These are phyloP conservation scores for Firmiana major DNA, from an alignment of 345 rosid species.

Conservation along the genomic window DNA sequence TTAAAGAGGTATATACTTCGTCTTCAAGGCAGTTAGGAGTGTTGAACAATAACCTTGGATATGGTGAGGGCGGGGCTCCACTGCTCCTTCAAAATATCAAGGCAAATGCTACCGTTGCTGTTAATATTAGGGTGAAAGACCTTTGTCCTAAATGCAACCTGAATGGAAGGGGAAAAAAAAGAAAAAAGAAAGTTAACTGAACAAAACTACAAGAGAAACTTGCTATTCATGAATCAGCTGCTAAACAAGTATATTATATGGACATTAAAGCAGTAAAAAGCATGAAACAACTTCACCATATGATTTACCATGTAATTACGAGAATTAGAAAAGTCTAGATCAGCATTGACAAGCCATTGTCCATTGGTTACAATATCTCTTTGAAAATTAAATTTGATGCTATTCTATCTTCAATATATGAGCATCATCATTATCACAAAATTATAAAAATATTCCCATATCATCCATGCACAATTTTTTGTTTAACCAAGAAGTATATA, in stretches of 20 bases:
- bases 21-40: background rate
- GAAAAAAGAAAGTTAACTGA: no score
- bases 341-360: background rate
- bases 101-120: slow-evolving; percentile 97
- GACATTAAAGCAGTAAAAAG: background rate
- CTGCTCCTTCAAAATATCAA: slow-evolving; percentile 97
- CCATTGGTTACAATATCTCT: background rate
- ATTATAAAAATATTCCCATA: background rate
- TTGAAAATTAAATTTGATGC: background rate
- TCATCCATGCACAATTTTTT: background rate
- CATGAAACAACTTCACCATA: background rate
- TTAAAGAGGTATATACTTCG: background rate
- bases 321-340: background rate
- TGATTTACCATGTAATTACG: background rate
- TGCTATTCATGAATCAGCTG: background rate
- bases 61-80: slow-evolving; percentile 98
- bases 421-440: background rate
- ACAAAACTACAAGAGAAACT: background rate
- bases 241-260: background rate
- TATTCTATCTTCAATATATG: background rate
- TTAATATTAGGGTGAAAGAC: slow-evolving; percentile 92
- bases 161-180: background rate
- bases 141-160: slow-evolving; percentile 96
- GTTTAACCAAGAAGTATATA: background rate
- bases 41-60: slow-evolving; percentile 58